Evolutionary conservation across 2,329 filamentous ascomycete species (phyloP).

Genomic region (Drechslerella dactyloides): DNA sequence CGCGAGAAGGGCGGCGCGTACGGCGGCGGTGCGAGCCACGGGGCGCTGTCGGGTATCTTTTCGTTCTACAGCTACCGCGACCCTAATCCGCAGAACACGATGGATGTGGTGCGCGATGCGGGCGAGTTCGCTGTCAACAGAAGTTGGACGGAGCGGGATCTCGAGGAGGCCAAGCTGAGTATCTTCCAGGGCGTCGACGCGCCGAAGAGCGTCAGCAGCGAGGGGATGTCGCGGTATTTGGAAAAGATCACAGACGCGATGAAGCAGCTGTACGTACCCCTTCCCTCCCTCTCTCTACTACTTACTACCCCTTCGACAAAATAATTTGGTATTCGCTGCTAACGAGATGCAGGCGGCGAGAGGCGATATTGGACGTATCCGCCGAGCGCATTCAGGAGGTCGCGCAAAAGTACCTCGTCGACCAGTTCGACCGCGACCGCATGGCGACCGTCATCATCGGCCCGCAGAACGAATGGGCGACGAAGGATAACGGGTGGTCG

Average conservation of each 20-base stretch:
- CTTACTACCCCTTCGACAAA: too few species aligned
- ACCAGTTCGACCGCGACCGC: slow-evolving; percentile 63
- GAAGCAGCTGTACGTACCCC: slow-evolving; percentile 67
- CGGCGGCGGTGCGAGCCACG: slow-evolving; percentile 85
- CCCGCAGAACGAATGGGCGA: slow-evolving; percentile 78
- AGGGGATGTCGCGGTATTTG: slow-evolving; percentile 85
- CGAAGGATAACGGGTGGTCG: slow-evolving; percentile 70
- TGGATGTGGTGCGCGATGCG: slow-evolving; percentile 81
- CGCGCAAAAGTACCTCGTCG: slow-evolving; percentile 81
- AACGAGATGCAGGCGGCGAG: slow-evolving; percentile 66
- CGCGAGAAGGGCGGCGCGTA: slow-evolving; percentile 97
- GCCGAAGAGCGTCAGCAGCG: slow-evolving; percentile 81
- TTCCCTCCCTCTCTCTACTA: too few species aligned
- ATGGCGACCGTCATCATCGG: slow-evolving; percentile 77
- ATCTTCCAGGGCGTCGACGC: slow-evolving; percentile 93
- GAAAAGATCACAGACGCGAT: slow-evolving; percentile 85
- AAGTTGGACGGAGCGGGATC: slow-evolving; percentile 79
- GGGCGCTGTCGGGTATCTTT: slow-evolving; percentile 80
- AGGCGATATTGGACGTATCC: slow-evolving; percentile 84
- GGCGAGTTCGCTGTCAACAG: slow-evolving; percentile 83
- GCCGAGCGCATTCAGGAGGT: slow-evolving; percentile 78
- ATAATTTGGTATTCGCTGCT: background rate
- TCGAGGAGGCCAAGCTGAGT: slow-evolving; percentile 94
- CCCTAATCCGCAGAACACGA: slow-evolving; percentile 87
- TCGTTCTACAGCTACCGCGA: slow-evolving; percentile 97